Evolutionary conservation across 164 flowering plant genomes (phyloP).

Genomic region (Cinnamomum micranthum): DNA sequence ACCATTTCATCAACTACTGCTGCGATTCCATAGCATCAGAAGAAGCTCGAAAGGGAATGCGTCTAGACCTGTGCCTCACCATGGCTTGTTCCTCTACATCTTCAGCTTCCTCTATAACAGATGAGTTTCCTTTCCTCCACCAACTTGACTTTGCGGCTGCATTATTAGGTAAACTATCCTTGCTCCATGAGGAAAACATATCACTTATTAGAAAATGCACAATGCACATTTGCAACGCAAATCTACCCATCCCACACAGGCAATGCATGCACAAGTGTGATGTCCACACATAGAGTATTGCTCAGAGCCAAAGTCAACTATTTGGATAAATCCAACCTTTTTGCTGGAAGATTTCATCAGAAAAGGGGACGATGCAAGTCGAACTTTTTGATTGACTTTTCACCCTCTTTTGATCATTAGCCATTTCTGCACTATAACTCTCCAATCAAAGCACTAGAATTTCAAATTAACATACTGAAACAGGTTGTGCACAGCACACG

Average conservation of each 20-base stretch:
- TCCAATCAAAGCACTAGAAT: background rate
- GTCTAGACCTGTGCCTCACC: slow-evolving; percentile 61
- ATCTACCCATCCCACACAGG: background rate
- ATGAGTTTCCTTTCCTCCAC: slow-evolving; percentile 58
- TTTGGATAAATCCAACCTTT: background rate
- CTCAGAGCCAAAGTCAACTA: background rate
- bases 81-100: slow-evolving; percentile 71
- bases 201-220: slow-evolving; percentile 7
- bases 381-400: no score
- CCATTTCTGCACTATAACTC: background rate
- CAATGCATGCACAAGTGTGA: background rate
- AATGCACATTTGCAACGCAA: background rate
- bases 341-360: background rate
- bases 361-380: background rate
- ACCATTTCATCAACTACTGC: slow-evolving; percentile 35
- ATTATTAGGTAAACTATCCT: slow-evolving; percentile 22
- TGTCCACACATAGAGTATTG: background rate
- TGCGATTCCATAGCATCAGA: slow-evolving; percentile 36
- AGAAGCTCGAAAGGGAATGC: slow-evolving; percentile 32
- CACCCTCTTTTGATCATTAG: background rate
- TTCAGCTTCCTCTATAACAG: slow-evolving; percentile 53
- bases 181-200: slow-evolving; percentile 24
- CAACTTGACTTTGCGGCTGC: slow-evolving; percentile 20
- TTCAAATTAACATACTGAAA: background rate
- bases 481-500: background rate